Evolutionary conservation across 179 eudicot genomes (phyloP).

Genomic region (Spergularia azorica): DNA sequence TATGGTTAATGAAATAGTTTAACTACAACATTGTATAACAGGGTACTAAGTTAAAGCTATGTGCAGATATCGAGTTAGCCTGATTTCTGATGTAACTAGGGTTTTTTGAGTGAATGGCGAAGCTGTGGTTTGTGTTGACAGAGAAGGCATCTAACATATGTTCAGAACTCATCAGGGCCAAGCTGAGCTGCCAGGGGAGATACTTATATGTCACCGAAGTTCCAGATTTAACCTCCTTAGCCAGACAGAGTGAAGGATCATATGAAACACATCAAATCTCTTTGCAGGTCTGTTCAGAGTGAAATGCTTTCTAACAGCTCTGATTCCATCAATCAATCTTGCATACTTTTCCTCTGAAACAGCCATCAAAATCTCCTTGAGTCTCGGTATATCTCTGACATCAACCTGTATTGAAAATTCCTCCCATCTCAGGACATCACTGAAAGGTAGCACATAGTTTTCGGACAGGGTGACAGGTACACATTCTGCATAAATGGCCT

Average conservation of each 20-base stretch:
- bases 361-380: slow-evolving; percentile 59
- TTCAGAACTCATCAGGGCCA: too few species aligned
- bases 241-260: slow-evolving; percentile 91
- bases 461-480: slow-evolving; percentile 72
- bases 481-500: slow-evolving; percentile 84
- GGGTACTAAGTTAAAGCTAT: too few species aligned
- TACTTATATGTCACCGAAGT: slow-evolving; percentile 22
- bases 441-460: slow-evolving; percentile 73
- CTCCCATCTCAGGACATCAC: slow-evolving; percentile 88
- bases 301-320: slow-evolving; percentile 73
- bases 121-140: too few species aligned
- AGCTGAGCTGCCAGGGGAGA: too few species aligned
- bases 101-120: too few species aligned
- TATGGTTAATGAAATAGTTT: too few species aligned
- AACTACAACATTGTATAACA: too few species aligned
- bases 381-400: slow-evolving; percentile 54
- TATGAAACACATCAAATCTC: slow-evolving; percentile 87
- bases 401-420: slow-evolving; percentile 65
- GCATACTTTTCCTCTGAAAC: slow-evolving; percentile 53
- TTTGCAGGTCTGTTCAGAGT: slow-evolving; percentile 60
- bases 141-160: too few species aligned
- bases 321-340: slow-evolving; percentile 58
- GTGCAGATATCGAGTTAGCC: too few species aligned
- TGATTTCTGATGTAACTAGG: too few species aligned
- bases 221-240: slow-evolving; percentile 75